Evolutionary conservation across 1,284 basidiomycete species (phyloP).

Genomic region (Cerrena zonata): DNA sequence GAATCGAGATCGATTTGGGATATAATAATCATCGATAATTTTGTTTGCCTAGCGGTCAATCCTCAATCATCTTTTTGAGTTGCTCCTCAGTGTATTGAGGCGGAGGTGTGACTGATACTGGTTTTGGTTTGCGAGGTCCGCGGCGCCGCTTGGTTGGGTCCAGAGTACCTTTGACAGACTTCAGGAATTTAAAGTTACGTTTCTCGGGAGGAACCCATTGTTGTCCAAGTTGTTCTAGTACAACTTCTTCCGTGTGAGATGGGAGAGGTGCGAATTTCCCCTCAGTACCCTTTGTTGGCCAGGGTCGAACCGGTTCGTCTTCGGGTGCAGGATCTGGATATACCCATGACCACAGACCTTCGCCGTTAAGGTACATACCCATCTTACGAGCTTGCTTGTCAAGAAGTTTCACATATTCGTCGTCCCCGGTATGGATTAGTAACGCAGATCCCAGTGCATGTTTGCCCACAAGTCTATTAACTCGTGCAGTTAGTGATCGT

Average conservation of each 20-base stretch:
- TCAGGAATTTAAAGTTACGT: conserved; percentile 37
- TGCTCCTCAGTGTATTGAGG: too few relatives aligned
- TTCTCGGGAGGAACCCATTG: conserved; percentile 38
- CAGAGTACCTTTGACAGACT: too few relatives aligned
- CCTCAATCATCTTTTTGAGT: too few relatives aligned
- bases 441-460: conserved; percentile 45
- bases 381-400: conserved; percentile 35
- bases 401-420: conserved; percentile 37
- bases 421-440: conserved; percentile 50
- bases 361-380: conserved; percentile 48
- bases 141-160: too few relatives aligned
- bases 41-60: too few relatives aligned
- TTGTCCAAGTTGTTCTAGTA: conserved; percentile 40
- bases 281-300: background rate
- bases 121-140: too few relatives aligned
- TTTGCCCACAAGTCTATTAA: conserved; percentile 44
- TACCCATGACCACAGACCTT: conserved; percentile 52
- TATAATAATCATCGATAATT: too few relatives aligned
- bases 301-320: background rate
- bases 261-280: conserved; percentile 43
- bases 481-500: too few relatives aligned
- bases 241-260: conserved; percentile 37
- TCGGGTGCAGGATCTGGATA: conserved; percentile 7
- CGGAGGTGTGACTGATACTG: too few relatives aligned
- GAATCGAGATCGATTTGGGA: too few relatives aligned